Evolutionary conservation across 2,329 filamentous ascomycete species (phyloP), one percentile per base, ranked within the genome.

Genomic region (Botrytis cinerea): DNA sequence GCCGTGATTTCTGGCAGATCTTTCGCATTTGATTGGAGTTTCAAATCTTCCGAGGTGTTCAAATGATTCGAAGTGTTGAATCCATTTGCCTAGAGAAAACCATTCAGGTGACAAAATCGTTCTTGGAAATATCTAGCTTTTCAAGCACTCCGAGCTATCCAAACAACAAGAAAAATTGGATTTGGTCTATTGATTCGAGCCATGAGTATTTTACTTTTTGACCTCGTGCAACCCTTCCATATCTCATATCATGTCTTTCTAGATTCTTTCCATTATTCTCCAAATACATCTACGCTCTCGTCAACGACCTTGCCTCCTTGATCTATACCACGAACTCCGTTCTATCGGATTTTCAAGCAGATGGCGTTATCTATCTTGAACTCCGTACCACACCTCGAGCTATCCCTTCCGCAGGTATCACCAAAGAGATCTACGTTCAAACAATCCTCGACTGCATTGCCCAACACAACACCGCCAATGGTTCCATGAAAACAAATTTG

Each of bases 201-300:
- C 14, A 25, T 40, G 22, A 40, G n/a, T 22, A 25, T 10, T 9
- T 61, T 16, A 40, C 54, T 60, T 57, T 43, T n/a, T 35, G 18
- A 28, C 40, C 43, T 40, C 54, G 46, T 69, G 40, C 46, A 8
- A 69, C 54, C 12, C 20, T 43, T 46, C 28, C 59, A 71, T 67
- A 12, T 75, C 67, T 74, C 70, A 72, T 74, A 71, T 73, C 70
- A 75, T 73, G 40, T 67, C 40, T n/a, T 16, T 25, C 57, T 62
- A 92, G 92, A 59, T 94, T 94, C 86, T 94, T 95, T 79, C 90
- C 90, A 2, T 85, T 94, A 25, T 95, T 95, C 83, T 91, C 90
- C 40, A 90, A 87, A 61, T 94, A 94, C 81, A 95, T 95, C 77
- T 95, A 96, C 83, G 86, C 88, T 74, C 89, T 97, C 51, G 87